Evolutionary conservation across 108 stramenopile species (phyloP), one percentile per base, ranked within the genome.

Genomic region (Skeletonema grethae): DNA sequence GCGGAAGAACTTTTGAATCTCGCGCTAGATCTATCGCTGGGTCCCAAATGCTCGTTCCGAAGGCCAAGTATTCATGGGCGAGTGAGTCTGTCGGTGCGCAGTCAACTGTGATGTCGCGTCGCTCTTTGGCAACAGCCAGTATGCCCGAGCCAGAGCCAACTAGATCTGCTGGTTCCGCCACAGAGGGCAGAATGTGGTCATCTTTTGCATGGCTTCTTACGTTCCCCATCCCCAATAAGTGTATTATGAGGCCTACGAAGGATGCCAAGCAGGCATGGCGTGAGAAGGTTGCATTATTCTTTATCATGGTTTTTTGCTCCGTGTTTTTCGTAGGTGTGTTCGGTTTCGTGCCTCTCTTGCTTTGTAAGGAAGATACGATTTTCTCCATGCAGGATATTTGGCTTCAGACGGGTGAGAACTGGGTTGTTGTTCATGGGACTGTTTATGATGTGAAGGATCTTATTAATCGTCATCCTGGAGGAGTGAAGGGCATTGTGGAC

Each of bases 261-360:
- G 84, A 65, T 30, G 80, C 84, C 25, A 85, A 85, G 57, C 84
- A 82, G 59, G 84, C 84, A 35, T 85, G 84, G 84, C 63, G 84
- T 18, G 84, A 82, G 76, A 83, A 80, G 73, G 72, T 82, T 18
- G 80, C 84, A 6, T 64, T 87, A 18, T 84, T 84, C 79, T 29
- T 82, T 5, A 83, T 82, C 64, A 74, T 85, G 69, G 61, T 83
- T 13, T 65, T 65, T 11, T 82, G 73, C 57, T 79, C 81, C 35
- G 72, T 75, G 38, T 65, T 83, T 58, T 85, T 84, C 59, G 77
- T 87, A 7, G 80, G 82, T 31, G 75, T 87, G 2, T 83, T 87
- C 70, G 84, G 84, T 68, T 78, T 82, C 70, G 73, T 87, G 1
- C 84, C 82, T 18, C 77, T 87, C 0, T 43, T 81, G 16, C 65